Base-by-base conservation (phyloP, 345 rosid species). In the Murraya koenigii region DNA sequence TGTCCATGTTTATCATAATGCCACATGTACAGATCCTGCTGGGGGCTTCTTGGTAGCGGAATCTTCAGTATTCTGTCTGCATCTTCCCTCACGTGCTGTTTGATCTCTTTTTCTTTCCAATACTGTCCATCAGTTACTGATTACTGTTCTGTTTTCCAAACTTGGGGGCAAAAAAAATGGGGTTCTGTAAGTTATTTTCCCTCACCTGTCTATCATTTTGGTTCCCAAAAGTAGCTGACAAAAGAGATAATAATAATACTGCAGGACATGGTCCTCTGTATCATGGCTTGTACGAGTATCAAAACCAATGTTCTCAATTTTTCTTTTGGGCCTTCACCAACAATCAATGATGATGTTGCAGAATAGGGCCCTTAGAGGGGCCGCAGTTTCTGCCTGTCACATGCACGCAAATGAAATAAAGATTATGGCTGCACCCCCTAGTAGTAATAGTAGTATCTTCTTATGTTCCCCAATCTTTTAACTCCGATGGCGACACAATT, bases 271-370 rank as follows among this genome's bases (percentile, higher is more conserved):
- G 8, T 11, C 59, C 59, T 10, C 13, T 41, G 1, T 22, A 28
- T 28, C 20, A 30, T 62, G 72, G 64, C 20, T 33, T 35, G 32
- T 47, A 13, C 1, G 7, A 25, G 22, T 19, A 41, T 39, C 55
- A 28, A 69, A 30, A 30, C 14, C 68, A 26, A 1, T 39, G 3
- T 64, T 74, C 39, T 4, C 44, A 6, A 7, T 28, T 32, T 33
- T 28, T 32, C 22, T 33, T 28, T 32, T 52, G 15, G 25, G 36
- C 41, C 77, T 30, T 17, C 41, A 11, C 22, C 39, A 10, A 44
- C 69, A 69, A 36, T n/a, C 38, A 76, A 80, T 71, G 52, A 80
- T 71, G 62, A 71, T 80, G 72, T 17, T 71, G n/a, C 26, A 26
- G 72, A 62, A 15, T 38, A 33, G 64, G 60, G 26, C 13, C 39